These are phyloP conservation scores for Saturnispora ahearnii DNA, from an alignment of 805 yeast species.

Conservation along the genomic window DNA sequence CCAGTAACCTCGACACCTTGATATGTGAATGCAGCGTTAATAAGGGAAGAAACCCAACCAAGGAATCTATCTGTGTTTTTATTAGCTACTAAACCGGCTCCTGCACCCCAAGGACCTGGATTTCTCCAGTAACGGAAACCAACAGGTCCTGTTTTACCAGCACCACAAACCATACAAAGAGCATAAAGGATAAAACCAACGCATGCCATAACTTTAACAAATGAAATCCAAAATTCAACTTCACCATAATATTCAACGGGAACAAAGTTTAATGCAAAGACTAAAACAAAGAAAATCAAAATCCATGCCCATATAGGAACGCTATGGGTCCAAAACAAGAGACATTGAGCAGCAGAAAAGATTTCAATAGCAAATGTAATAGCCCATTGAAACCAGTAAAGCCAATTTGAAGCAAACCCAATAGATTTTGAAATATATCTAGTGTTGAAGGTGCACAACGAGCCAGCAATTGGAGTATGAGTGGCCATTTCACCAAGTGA, in stretches of 20 bases:
- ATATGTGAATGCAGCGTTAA: constrained; percentile 66
- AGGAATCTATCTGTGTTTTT: constrained; percentile 45
- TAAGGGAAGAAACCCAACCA: constrained; percentile 60
- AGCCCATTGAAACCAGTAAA: constrained; percentile 72
- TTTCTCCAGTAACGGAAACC: constrained; percentile 75
- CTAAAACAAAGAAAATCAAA: constrained; percentile 48
- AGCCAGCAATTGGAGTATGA: constrained; percentile 55
- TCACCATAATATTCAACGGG: constrained; percentile 69
- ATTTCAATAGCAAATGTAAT: constrained; percentile 66
- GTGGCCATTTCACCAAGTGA: constrained; percentile 76
- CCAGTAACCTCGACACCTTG: constrained; percentile 74
- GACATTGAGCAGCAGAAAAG: constrained; percentile 57
- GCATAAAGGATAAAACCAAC: constrained; percentile 59
- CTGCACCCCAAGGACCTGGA: constrained; percentile 59
- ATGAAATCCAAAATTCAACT: constrained; percentile 64
- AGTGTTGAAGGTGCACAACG: constrained; percentile 63
- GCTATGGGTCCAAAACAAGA: constrained; percentile 55
- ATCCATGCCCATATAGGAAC: constrained; percentile 72
- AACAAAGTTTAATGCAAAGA: constrained; percentile 46
- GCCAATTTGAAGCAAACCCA: constrained; percentile 63
- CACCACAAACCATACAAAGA: constrained; percentile 66
- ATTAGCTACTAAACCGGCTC: constrained; percentile 44
- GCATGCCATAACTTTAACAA: constrained; percentile 55
- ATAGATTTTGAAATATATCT: constrained; percentile 61
- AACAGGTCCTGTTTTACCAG: constrained; percentile 54